Evolutionary conservation across 2,329 filamentous ascomycete genomes (phyloP).

Genomic region (Emydomyces testavorans): DNA sequence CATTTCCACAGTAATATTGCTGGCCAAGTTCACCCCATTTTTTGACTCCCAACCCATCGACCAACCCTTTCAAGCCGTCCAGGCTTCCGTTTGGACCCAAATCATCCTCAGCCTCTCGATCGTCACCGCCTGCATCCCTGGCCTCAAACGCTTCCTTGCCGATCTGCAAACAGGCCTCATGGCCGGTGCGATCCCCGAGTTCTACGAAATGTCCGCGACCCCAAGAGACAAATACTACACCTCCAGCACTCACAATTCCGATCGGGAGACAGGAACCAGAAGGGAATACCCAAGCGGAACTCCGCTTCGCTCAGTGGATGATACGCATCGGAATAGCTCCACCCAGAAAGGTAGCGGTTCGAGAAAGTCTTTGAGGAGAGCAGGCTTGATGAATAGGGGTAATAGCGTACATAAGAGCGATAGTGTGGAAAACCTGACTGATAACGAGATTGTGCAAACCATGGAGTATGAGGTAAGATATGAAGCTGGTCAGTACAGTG

Average conservation of each 20-base stretch:
- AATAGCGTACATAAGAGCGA: constrained; percentile 10
- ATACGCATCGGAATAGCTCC: too few relatives aligned
- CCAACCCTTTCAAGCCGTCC: constrained; percentile 18
- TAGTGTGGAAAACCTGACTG: constrained; percentile 17
- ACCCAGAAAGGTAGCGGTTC: too few relatives aligned
- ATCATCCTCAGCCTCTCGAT: constrained; percentile 19
- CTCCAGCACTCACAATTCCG: background rate
- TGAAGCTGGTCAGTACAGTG: constrained; percentile 13
- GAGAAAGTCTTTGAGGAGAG: background rate
- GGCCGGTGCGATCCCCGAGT: constrained; percentile 18
- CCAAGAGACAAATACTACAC: constrained; percentile 2
- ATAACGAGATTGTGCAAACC: constrained; percentile 20
- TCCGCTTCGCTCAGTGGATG: background rate
- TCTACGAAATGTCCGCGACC: constrained; percentile 16
- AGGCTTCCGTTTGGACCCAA: constrained; percentile 19
- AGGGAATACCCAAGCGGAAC: background rate
- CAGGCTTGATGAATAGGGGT: background rate
- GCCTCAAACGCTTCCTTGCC: constrained; percentile 19
- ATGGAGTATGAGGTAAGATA: constrained; percentile 20
- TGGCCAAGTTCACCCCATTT: constrained; percentile 14
- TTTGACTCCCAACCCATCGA: constrained; percentile 17
- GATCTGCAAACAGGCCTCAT: constrained; percentile 21
- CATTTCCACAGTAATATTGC: constrained; percentile 16
- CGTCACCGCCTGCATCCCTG: constrained; percentile 22
- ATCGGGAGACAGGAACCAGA: background rate